Percentiles rank a stretch among this genome's conserved stretches.
Evolutionary conservation across 2,329 filamentous ascomycete genomes (phyloP).

Genomic region (Camptophora hylomeconis): DNA sequence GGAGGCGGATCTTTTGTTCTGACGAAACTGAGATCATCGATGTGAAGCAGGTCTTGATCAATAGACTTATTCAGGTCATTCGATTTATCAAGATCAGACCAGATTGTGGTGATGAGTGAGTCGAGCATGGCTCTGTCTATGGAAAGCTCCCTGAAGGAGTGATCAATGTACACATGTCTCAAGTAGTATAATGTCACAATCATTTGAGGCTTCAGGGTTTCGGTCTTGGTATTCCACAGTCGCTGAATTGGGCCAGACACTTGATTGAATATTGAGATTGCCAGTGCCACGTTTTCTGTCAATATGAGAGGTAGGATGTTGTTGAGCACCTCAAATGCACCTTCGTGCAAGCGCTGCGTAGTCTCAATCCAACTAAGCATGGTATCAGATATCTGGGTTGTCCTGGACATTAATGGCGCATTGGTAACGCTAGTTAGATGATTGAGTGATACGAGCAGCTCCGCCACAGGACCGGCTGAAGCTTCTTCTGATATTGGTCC

Average conservation of each 20-base stretch:
- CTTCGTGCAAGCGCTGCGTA: constrained; percentile 41
- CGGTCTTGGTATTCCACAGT: constrained; percentile 49
- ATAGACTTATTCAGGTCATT: no score
- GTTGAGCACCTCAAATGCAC: constrained; percentile 67
- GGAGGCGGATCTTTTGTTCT: constrained; percentile 15
- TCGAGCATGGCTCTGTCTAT: constrained; percentile 9
- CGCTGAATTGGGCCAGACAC: constrained; percentile 59
- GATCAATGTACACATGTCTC: constrained; percentile 42
- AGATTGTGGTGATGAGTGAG: constrained; percentile 35
- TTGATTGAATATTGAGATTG: constrained; percentile 45
- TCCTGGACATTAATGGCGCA: constrained; percentile 12
- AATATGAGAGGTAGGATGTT: constrained; percentile 51
- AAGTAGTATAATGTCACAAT: constrained; percentile 58
- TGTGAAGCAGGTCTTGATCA: constrained; percentile 58
- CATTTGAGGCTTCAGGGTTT: constrained; percentile 57
- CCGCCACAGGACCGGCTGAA: constrained; percentile 7
- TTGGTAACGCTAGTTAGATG: constrained; percentile 11
- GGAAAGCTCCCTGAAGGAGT: constrained; percentile 25
- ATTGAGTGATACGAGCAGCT: constrained; percentile 11
- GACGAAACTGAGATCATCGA: constrained; percentile 60
- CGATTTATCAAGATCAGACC: constrained; percentile 61
- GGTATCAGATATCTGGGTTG: constrained; percentile 9
- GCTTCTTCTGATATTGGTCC: constrained; percentile 5
- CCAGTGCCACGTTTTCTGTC: constrained; percentile 54
- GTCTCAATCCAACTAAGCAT: constrained; percentile 7